Evolutionary conservation across 768 basidiomycete species (phyloP).

Genomic region (Mycena indigotica): DNA sequence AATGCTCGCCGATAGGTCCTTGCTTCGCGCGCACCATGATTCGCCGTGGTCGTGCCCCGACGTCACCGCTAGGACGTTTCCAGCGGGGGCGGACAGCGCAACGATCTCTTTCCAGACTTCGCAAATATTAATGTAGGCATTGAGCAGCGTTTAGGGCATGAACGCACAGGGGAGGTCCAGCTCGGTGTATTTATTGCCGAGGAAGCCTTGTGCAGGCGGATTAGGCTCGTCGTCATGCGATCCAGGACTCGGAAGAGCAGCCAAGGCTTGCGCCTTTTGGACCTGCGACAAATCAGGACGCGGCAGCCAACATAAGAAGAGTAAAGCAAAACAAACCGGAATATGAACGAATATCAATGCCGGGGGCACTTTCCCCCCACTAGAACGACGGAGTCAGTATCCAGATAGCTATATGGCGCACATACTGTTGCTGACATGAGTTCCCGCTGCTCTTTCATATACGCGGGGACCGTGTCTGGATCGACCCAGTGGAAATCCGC

Average conservation of each 20-base stretch:
- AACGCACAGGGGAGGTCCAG: conserved; percentile 21
- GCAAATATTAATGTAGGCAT: not conserved
- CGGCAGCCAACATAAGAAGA: no score
- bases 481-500: conserved; percentile 23
- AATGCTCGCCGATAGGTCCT: conserved; percentile 9
- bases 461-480: conserved; percentile 19
- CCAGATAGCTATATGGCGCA: not conserved
- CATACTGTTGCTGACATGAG: conserved; percentile 13
- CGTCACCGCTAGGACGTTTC: conserved; percentile 22
- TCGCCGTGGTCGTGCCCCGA: conserved; percentile 26
- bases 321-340: conserved; percentile 16
- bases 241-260: conserved; percentile 13
- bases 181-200: conserved; percentile 21
- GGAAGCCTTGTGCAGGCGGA: conserved; percentile 23
- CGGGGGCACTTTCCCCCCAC: conserved; percentile 20
- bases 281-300: no score
- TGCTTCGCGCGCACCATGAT: conserved; percentile 24
- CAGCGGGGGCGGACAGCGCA: conserved; percentile 4
- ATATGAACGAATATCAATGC: conserved; percentile 24
- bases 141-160: not conserved
- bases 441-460: conserved; percentile 16
- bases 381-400: not conserved
- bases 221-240: conserved; percentile 23
- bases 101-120: conserved; percentile 22
- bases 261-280: conserved; percentile 19